A percentile compares a stretch with the other conserved stretches of the same genome.
phyloP scores from a whole-genome alignment of 2,329 filamentous ascomycete species.

The Cladobotryum mycophilum region DNA sequence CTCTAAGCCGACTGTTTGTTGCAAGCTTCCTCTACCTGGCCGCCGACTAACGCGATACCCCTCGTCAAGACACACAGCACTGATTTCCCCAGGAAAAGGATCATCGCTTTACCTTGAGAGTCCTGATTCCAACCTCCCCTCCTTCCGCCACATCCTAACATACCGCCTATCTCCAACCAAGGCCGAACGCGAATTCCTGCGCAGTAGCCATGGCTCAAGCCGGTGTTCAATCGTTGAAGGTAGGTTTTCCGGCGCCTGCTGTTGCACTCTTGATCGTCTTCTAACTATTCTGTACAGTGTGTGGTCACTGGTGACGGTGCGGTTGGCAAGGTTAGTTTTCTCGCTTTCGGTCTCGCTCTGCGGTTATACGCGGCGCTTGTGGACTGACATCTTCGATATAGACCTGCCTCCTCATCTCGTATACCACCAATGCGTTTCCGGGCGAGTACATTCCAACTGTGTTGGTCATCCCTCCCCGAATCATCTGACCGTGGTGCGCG shows the following conservation, averaged over 20 bases:
- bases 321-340: constrained; percentile 75
- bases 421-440: constrained; percentile 99
- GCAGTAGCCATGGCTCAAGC: constrained; percentile 61
- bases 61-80: neutral
- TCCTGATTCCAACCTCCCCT: neutral
- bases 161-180: constrained; percentile 4
- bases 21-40: neutral
- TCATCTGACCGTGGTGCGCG: constrained; percentile 7
- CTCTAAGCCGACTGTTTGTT: neutral
- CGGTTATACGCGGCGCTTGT: neutral
- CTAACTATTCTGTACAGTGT: constrained; percentile 54
- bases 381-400: constrained; percentile 33
- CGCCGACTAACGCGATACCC: neutral
- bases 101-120: neutral
- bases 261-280: constrained; percentile 10
- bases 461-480: constrained; percentile 45
- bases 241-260: constrained; percentile 33
- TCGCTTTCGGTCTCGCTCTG: constrained; percentile 1
- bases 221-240: constrained; percentile 85
- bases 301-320: constrained; percentile 99
- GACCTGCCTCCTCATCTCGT: constrained; percentile 99
- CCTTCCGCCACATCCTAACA: neutral
- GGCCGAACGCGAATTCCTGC: constrained; percentile 12
- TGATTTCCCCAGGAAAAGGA: neutral
- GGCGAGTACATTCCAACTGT: constrained; percentile 99